Evolutionary conservation across 495 filamentous ascomycete genomes (phyloP).

Genomic region (Hypoxylon lienhwacheense): DNA sequence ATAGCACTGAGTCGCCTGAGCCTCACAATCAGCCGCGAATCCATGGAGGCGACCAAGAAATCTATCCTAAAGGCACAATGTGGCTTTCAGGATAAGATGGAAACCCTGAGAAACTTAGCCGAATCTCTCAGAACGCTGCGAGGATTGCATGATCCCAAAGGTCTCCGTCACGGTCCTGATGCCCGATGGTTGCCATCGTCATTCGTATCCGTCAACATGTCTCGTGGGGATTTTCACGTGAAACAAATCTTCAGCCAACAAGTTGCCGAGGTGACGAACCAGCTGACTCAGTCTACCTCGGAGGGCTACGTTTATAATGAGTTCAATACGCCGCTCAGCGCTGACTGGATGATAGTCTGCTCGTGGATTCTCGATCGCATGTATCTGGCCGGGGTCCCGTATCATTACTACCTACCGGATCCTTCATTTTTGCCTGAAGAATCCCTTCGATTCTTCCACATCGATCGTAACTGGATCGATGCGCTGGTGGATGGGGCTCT

Average conservation of each 20-base stretch:
- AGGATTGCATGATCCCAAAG: too few species aligned
- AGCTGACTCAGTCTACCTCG: slow-evolving; percentile 7
- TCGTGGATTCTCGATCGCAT: slow-evolving; percentile 45
- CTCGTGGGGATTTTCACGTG: neutral
- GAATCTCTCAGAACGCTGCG: too few species aligned
- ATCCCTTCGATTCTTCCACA: slow-evolving; percentile 50
- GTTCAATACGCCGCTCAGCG: slow-evolving; percentile 27
- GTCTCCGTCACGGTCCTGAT: too few species aligned
- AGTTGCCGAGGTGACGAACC: slow-evolving; percentile 8
- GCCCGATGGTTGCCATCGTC: too few species aligned
- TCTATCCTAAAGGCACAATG: too few species aligned
- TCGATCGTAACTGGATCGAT: slow-evolving; percentile 51
- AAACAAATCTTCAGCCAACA: slow-evolving; percentile 3
- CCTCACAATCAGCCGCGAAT: too few species aligned
- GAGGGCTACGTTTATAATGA: slow-evolving; percentile 41
- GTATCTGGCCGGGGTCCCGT: slow-evolving; percentile 41
- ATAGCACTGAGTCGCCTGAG: slow-evolving; percentile 11
- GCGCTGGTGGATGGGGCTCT: slow-evolving; percentile 53
- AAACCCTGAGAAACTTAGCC: too few species aligned
- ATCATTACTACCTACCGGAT: slow-evolving; percentile 49
- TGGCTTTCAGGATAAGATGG: too few species aligned
- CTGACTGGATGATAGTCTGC: slow-evolving; percentile 43
- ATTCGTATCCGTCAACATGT: too few species aligned
- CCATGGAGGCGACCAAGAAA: too few species aligned
- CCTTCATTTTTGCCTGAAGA: slow-evolving; percentile 45